Percentiles rank a stretch among this genome's conserved stretches.
Conservation (phyloP, 1,284 basidiomycete genomes). For the Rhizopogon hawkerae region DNA sequence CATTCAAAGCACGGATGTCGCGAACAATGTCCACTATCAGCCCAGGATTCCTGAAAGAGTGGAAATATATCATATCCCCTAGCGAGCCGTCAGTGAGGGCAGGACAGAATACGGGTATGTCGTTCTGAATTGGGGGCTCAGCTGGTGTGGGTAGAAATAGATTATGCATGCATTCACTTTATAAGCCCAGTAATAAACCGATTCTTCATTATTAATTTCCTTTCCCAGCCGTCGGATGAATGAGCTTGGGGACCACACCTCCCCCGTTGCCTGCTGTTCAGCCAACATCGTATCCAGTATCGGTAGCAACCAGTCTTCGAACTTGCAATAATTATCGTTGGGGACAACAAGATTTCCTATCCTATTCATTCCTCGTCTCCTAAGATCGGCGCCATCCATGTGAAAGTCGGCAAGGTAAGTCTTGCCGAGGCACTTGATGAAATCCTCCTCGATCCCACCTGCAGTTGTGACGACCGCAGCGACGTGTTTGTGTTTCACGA, state of each 20-base stretch:
- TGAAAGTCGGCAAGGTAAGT: slow-evolving; percentile 95
- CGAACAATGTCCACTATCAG: slow-evolving; percentile 89
- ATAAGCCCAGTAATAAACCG: slow-evolving; percentile 98
- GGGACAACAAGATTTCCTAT: slow-evolving; percentile 98
- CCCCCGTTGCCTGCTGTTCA: slow-evolving; percentile 73
- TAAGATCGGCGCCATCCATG: slow-evolving; percentile 82
- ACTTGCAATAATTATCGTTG: slow-evolving; percentile 99
- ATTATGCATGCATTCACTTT: slow-evolving; percentile 58
- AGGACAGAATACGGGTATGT: slow-evolving; percentile 98
- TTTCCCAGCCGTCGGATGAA: slow-evolving; percentile 89
- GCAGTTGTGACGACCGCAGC: slow-evolving; percentile 93
- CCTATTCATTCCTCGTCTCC: slow-evolving; percentile 87
- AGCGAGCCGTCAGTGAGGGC: slow-evolving; percentile 96
- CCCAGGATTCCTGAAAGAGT: slow-evolving; percentile 88
- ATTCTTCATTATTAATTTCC: slow-evolving; percentile 95
- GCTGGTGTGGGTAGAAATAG: slow-evolving; percentile 8
- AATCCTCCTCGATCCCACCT: slow-evolving; percentile 97
- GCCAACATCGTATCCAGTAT: slow-evolving; percentile 87
- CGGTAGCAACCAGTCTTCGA: slow-evolving; percentile 97
- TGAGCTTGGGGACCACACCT: slow-evolving; percentile 88
- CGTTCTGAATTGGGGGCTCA: slow-evolving; percentile 57
- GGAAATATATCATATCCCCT: slow-evolving; percentile 99
- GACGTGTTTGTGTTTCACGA: slow-evolving; percentile 92
- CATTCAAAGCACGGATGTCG: slow-evolving; percentile 91
- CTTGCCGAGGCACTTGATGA: slow-evolving; percentile 96